phyloP scores from a whole-genome alignment of 768 basidiomycete species.

The Exidia glandulosa region DNA sequence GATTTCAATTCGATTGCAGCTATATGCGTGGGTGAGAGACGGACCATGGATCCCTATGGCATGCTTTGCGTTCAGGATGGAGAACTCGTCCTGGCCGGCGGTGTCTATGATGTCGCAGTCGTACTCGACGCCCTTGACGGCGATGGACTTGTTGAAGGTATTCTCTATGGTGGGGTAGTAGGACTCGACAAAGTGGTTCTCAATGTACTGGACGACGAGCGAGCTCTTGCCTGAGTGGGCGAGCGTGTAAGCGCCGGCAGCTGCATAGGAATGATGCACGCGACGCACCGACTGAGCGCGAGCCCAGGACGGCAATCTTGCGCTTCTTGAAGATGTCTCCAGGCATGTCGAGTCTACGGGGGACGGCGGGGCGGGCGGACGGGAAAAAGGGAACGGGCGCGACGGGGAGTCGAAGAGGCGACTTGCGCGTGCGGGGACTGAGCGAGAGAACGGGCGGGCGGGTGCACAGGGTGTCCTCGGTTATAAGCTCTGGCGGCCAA shows the following conservation, averaged over 20 bases:
- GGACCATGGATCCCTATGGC: conserved; percentile 91
- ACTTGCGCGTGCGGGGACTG: not conserved
- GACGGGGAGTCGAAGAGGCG: conserved; percentile 6
- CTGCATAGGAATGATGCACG: conserved; percentile 8
- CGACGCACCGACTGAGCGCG: conserved; percentile 74
- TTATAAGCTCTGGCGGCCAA: too few species aligned
- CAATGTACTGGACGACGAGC: conserved; percentile 84
- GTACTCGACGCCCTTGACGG: conserved; percentile 82
- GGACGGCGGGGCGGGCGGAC: conserved; percentile 3
- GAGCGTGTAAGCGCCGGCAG: conserved; percentile 8
- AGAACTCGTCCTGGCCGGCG: conserved; percentile 98
- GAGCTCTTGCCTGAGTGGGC: conserved; percentile 76
- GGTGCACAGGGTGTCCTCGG: too few species aligned
- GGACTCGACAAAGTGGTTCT: conserved; percentile 81
- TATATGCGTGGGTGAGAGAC: too few species aligned
- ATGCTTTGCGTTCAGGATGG: conserved; percentile 85
- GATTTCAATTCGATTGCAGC: too few species aligned
- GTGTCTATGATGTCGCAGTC: conserved; percentile 97
- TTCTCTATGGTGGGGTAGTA: conserved; percentile 96
- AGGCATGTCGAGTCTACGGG: conserved; percentile 11
- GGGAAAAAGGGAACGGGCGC: not conserved
- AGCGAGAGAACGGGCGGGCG: too few species aligned
- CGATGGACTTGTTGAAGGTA: conserved; percentile 75
- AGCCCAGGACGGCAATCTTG: conserved; percentile 81
- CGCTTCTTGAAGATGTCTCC: conserved; percentile 49